A percentile compares a stretch with the other conserved stretches of the same genome.
phyloP scores from a whole-genome alignment of 306 rosid genomes.

The Echinosophora koreensis region DNA sequence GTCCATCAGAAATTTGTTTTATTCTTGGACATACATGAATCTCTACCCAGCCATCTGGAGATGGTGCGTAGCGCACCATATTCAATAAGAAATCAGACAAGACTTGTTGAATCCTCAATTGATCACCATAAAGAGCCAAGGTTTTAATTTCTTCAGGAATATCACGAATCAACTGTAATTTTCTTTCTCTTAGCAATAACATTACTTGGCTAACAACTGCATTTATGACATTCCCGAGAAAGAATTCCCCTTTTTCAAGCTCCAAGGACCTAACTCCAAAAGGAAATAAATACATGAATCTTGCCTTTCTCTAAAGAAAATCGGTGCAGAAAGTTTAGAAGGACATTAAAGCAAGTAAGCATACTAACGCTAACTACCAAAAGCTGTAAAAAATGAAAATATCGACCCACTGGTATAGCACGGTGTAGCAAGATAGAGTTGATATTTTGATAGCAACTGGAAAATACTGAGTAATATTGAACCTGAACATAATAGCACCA shows the following conservation, averaged over 20 bases:
- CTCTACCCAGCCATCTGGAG: constrained; percentile 98
- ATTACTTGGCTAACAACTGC: constrained; percentile 99
- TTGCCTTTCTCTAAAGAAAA: constrained; percentile 40
- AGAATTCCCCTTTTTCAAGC: constrained; percentile 87
- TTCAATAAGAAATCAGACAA: constrained; percentile 91
- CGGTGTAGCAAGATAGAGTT: constrained; percentile 27
- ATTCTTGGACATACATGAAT: constrained; percentile 82
- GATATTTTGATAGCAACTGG: not conserved
- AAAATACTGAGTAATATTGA: too few species aligned
- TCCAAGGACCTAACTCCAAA: constrained; percentile 74
- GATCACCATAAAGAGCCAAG: constrained; percentile 92
- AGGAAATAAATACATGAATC: constrained; percentile 43
- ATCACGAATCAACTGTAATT: constrained; percentile 91
- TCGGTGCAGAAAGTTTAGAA: constrained; percentile 29
- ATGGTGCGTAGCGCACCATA: constrained; percentile 89
- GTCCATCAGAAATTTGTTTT: constrained; percentile 68
- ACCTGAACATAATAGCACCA: not conserved
- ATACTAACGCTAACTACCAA: constrained; percentile 15
- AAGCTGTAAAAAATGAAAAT: constrained; percentile 14
- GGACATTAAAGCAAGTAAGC: constrained; percentile 41
- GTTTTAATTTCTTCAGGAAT: constrained; percentile 98
- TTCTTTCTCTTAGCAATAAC: constrained; percentile 87
- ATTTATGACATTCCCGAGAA: constrained; percentile 88
- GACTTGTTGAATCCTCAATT: constrained; percentile 90
- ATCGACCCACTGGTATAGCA: constrained; percentile 29